A percentile compares a stretch with the other conserved stretches of the same genome.
phyloP scores from a whole-genome alignment of 2,329 filamentous ascomycete genomes.

The Arachnomyces sp. region DNA sequence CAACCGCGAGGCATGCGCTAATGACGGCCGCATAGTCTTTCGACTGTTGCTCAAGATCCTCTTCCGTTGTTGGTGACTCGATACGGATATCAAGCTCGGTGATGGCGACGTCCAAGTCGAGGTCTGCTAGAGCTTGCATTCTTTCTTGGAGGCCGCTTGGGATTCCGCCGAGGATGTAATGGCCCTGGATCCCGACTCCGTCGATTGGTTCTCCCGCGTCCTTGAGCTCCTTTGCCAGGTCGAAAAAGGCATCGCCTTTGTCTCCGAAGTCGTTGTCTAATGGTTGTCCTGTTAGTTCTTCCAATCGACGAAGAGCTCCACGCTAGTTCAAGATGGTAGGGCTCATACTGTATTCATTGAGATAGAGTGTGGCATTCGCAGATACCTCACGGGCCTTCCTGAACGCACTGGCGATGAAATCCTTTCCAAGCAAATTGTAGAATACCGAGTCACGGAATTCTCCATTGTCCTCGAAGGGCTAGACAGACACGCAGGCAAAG shows the following conservation, averaged over 20 bases:
- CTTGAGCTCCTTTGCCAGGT: slow-evolving; percentile 21
- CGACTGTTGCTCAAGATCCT: slow-evolving; percentile 13
- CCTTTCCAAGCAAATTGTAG: slow-evolving; percentile 56
- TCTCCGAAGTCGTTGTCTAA: not conserved
- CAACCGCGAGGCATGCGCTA: slow-evolving; percentile 10
- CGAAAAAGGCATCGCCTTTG: not conserved
- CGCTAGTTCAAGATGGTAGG: slow-evolving; percentile 37
- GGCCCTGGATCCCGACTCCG: slow-evolving; percentile 51
- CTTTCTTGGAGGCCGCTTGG: slow-evolving; percentile 17
- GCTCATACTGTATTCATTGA: slow-evolving; percentile 59
- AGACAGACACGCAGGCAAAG: not conserved
- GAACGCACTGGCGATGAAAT: slow-evolving; percentile 59
- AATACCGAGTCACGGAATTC: slow-evolving; percentile 51
- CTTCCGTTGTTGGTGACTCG: slow-evolving; percentile 27
- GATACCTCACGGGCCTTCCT: slow-evolving; percentile 56
- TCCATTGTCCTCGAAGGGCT: slow-evolving; percentile 40
- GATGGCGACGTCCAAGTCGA: slow-evolving; percentile 45
- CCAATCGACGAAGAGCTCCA: not conserved
- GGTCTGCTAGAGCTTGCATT: slow-evolving; percentile 43
- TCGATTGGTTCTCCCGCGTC: slow-evolving; percentile 53
- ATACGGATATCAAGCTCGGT: slow-evolving; percentile 58
- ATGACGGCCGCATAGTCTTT: slow-evolving; percentile 40
- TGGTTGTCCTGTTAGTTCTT: no score
- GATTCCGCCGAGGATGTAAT: slow-evolving; percentile 35
- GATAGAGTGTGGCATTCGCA: slow-evolving; percentile 57